Conservation (phyloP, 345 rosid genomes). For the Citropsis articulata region DNA sequence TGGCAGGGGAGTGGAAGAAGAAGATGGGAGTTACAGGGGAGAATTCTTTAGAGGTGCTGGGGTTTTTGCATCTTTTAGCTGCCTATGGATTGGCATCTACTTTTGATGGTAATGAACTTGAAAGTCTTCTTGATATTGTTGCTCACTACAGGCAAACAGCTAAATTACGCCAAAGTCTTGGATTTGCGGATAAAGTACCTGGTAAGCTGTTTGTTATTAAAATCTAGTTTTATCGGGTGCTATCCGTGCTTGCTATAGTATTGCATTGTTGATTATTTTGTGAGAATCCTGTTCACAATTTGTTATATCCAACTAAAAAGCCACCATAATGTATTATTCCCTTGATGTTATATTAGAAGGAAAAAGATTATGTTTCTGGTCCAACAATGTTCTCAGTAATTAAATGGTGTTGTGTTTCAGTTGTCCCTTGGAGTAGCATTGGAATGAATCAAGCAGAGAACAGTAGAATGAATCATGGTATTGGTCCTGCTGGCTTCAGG, state of each 20-base stretch:
- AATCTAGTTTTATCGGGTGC: background rate
- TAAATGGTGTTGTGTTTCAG: background rate
- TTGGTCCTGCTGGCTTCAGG: background rate
- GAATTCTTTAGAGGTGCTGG: slow-evolving; percentile 38
- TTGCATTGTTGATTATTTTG: background rate
- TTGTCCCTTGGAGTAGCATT: background rate
- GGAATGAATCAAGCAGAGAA: background rate
- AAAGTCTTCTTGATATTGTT: slow-evolving; percentile 25
- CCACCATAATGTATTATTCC: background rate
- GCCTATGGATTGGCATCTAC: slow-evolving; percentile 35
- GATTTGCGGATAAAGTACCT: slow-evolving; percentile 27
- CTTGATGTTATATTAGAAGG: background rate
- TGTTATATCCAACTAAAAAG: background rate
- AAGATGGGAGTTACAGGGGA: slow-evolving; percentile 28
- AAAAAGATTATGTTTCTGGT: background rate
- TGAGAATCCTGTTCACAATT: background rate
- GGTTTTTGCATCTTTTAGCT: slow-evolving; percentile 44
- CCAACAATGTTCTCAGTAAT: background rate
- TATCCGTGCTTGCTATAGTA: background rate
- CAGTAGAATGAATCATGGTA: background rate
- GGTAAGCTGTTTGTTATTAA: slow-evolving; percentile 25
- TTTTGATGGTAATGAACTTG: slow-evolving; percentile 30
- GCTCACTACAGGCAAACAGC: slow-evolving; percentile 32
- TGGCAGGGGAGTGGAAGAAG: slow-evolving; percentile 39
- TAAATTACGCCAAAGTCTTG: slow-evolving; percentile 29